Conservation (phyloP, 164 flowering plant genomes). For the Paratinospora sagittata region DNA sequence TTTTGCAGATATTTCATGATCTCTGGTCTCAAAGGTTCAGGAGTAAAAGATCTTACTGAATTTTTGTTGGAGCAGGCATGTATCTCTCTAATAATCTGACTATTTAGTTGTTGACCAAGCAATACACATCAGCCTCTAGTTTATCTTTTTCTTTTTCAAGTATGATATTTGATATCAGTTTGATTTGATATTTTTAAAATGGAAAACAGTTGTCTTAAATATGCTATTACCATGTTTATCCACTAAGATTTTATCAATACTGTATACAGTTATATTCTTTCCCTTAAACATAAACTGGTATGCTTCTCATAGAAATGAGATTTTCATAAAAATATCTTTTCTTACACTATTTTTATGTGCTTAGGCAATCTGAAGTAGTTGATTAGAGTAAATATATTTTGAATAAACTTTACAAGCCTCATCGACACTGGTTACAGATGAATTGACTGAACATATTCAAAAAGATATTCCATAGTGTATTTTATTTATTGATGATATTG, state of each 20-base stretch:
- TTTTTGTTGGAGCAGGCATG: constrained; percentile 86
- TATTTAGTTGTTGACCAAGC: not conserved
- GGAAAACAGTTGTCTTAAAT: not conserved
- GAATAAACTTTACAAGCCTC: too few species aligned
- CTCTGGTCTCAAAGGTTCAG: constrained; percentile 91
- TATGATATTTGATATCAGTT: not conserved
- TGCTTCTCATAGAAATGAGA: too few species aligned
- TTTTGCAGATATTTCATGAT: constrained; percentile 71
- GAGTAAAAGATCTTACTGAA: constrained; percentile 73
- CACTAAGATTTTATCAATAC: too few species aligned
- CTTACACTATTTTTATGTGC: not conserved
- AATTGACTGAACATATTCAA: too few species aligned
- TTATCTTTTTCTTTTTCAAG: not conserved
- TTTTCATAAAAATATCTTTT: too few species aligned
- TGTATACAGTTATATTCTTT: too few species aligned
- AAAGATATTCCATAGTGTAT: too few species aligned
- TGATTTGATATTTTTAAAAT: not conserved
- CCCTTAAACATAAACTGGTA: too few species aligned
- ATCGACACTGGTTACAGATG: too few species aligned
- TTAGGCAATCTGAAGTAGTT: not conserved
- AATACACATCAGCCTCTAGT: not conserved
- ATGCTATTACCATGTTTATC: too few species aligned
- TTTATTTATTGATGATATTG: too few species aligned
- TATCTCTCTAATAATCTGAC: constrained; percentile 2
- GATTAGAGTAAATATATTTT: too few species aligned